Percentiles rank a stretch among this genome's conserved stretches.
These are phyloP conservation scores for Boletus sp. DNA, from an alignment of 768 basidiomycete genomes.

Conservation along the genomic window DNA sequence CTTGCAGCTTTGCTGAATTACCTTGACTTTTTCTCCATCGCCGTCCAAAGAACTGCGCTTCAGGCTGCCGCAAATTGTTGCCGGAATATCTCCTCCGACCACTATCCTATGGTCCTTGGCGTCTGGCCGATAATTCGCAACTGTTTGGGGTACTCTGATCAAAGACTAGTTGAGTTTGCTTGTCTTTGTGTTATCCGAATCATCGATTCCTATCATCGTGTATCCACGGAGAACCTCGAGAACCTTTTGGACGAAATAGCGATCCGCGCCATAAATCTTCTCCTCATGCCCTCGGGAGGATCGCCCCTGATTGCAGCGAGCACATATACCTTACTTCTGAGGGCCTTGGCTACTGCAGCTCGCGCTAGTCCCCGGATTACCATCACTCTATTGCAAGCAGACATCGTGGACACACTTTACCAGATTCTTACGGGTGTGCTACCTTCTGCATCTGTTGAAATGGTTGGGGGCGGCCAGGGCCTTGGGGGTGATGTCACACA, in stretches of 20 bases:
- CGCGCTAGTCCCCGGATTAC: constrained; percentile 87
- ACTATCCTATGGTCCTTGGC: constrained; percentile 84
- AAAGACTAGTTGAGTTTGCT: constrained; percentile 96
- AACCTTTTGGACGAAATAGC: constrained; percentile 75
- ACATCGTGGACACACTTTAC: constrained; percentile 89
- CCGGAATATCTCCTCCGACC: constrained; percentile 84
- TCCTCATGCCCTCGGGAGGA: constrained; percentile 82
- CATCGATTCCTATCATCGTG: constrained; percentile 87
- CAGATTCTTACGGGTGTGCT: constrained; percentile 94
- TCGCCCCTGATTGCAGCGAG: constrained; percentile 82
- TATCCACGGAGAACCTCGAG: constrained; percentile 84
- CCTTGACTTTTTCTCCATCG: constrained; percentile 98
- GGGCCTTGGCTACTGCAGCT: constrained; percentile 84
- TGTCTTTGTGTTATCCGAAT: constrained; percentile 93
- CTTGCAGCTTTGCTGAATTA: constrained; percentile 90
- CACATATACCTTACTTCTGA: constrained; percentile 86
- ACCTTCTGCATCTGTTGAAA: constrained; percentile 57
- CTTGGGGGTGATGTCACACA: constrained; percentile 88
- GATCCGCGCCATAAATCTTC: constrained; percentile 79
- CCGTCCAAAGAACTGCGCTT: constrained; percentile 93
- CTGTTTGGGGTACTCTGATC: constrained; percentile 88
- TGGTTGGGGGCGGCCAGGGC: constrained; percentile 66
- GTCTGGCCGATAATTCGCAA: constrained; percentile 94
- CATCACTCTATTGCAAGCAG: constrained; percentile 83
- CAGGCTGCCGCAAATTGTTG: constrained; percentile 98